Evolutionary conservation across 768 basidiomycete genomes (phyloP), one percentile per base, ranked within the genome.

Genomic region (Rhodotorula toruloides): DNA sequence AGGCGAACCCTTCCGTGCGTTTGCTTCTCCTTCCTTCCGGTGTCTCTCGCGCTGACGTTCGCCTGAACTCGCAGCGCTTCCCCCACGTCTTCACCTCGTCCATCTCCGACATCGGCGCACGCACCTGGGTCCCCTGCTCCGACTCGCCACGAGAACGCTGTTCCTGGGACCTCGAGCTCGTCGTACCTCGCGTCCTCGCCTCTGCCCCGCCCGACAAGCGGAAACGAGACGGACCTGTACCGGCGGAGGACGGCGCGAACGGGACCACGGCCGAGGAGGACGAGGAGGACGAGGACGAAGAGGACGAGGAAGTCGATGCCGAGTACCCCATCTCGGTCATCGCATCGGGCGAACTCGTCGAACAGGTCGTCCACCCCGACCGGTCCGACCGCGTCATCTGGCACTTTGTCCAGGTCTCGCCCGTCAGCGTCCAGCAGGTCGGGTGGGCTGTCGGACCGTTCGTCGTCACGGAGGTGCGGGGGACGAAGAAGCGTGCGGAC

Each of bases 121-220:
- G 96, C 74, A 92, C 90, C 73, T 99, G 96, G 96, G 87, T 97
- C n/a, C 96, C 96, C 21, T 99, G 96, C 74, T 78, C 97, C 27
- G 96, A 99, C 77, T 89, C 85, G 73, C 78, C 91, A 29, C 94
- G 91, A 90, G 93, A 96, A 78, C 87, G 90, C 73, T 96, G 90
- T 73, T 93, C 94, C 12, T 99, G 96, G 96, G 96, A 99, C 74
- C 88, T 98, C 63, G 91, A 97, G 77, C 90, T 96, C 77, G 85
- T 96, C 56, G 93, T 96, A 40, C 92, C 93, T 55, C 70, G 77
- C 36, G 68, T 72, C 37, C 69, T 74, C 32, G 46, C 63, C 22
- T 56, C 61, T 9, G 60, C 63, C 6, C 44, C 52, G 3, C 46
- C 57, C 42, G 43, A 43, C 32, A 46, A 22, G 25, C 22, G 42